These are phyloP conservation scores for Isabelozyma gotoi DNA, from an alignment of 805 yeast species.

Conservation along the genomic window DNA sequence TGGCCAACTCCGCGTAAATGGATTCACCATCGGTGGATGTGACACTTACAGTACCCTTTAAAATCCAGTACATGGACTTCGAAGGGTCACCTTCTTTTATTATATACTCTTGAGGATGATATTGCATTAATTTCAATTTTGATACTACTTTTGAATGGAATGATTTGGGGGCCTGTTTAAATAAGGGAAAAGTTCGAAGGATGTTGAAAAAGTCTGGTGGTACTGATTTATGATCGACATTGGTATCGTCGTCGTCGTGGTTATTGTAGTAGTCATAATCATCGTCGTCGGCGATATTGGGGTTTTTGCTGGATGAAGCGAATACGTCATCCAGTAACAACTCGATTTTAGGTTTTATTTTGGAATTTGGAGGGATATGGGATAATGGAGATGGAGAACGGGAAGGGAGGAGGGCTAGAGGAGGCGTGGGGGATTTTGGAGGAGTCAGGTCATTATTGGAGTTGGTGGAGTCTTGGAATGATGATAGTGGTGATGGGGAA, in stretches of 20 bases:
- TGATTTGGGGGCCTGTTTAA: constrained; percentile 63
- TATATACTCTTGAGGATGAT: constrained; percentile 67
- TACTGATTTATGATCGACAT: constrained; percentile 16
- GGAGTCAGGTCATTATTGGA: background rate
- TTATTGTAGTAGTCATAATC: constrained; percentile 11
- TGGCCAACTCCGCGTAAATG: constrained; percentile 63
- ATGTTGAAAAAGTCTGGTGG: constrained; percentile 58
- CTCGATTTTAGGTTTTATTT: background rate
- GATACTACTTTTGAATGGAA: constrained; percentile 62
- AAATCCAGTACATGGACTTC: constrained; percentile 76
- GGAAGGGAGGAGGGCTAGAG: background rate
- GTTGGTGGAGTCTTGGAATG: constrained; percentile 1
- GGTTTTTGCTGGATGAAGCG: constrained; percentile 2
- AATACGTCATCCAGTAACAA: too few relatives aligned
- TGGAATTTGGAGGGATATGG: background rate
- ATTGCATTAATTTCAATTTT: constrained; percentile 57
- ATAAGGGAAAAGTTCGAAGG: constrained; percentile 59
- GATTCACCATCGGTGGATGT: constrained; percentile 78
- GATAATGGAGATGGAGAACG: background rate
- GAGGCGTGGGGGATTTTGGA: background rate
- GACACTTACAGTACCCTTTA: constrained; percentile 74
- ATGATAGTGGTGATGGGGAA: constrained; percentile 26
- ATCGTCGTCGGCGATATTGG: constrained; percentile 4
- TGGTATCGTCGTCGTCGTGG: constrained; percentile 7
- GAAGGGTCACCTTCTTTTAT: constrained; percentile 73